phyloP scores from a whole-genome alignment of 106 monocot species.

The Chionographis japonica region DNA sequence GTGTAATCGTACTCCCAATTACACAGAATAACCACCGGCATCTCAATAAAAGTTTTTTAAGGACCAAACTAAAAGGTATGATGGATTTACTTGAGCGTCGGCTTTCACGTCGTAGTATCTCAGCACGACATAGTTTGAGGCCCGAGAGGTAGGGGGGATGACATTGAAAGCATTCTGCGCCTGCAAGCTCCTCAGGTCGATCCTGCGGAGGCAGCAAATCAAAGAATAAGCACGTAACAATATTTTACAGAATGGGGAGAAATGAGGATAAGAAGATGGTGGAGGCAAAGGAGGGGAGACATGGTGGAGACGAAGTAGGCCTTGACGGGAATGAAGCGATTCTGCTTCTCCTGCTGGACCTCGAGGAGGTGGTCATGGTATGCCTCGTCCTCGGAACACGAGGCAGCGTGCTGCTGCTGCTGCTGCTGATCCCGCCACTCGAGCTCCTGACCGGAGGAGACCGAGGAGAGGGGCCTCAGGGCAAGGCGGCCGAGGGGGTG shows the following conservation, averaged over 20 bases:
- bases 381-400: slow-evolving; percentile 42
- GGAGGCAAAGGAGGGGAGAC: slow-evolving; percentile 9
- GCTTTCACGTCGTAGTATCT: slow-evolving; percentile 72
- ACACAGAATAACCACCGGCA: too few species aligned
- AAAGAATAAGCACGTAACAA: not conserved
- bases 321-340: slow-evolving; percentile 84
- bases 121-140: slow-evolving; percentile 90
- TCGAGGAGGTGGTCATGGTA: slow-evolving; percentile 63
- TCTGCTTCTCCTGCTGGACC: slow-evolving; percentile 83
- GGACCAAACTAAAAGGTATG: too few species aligned
- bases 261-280: not conserved
- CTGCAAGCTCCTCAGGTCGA: slow-evolving; percentile 89
- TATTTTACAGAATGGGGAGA: too few species aligned
- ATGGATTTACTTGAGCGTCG: slow-evolving; percentile 15
- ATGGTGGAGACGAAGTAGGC: slow-evolving; percentile 87
- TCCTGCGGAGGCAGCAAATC: slow-evolving; percentile 31
- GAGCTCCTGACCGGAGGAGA: slow-evolving; percentile 28
- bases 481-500: not conserved
- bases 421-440: slow-evolving; percentile 30
- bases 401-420: not conserved
- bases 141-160: slow-evolving; percentile 80
- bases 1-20: too few species aligned
- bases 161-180: slow-evolving; percentile 91
- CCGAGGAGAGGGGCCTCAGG: slow-evolving; percentile 18
- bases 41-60: too few species aligned